Base-by-base conservation (phyloP, 305 asterid species). In the Lippia alba region DNA sequence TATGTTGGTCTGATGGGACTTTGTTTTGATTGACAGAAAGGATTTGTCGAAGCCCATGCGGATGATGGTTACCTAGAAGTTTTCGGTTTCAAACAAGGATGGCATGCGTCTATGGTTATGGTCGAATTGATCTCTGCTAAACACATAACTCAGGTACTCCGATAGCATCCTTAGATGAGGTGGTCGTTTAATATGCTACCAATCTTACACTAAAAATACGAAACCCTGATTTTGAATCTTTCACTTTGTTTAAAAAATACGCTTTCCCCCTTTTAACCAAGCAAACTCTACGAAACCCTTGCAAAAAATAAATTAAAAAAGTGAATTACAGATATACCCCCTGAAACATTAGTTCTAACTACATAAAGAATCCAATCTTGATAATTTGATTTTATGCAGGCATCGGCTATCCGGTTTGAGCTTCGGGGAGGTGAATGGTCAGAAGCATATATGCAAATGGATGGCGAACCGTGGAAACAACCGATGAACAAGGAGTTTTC, bases 101-200 rank as follows among this genome's bases (percentile, higher is more conserved):
- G 99, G 99, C 99, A 94, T 84, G 97, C 99, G 70, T 94, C 99
- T 30, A 88, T 94, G 94, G 99, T 94, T 69, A 94, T 94, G 96
- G 96, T 73, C 8, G 99, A 94, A 74, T 79, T 94, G 69, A 94
- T 94, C 58, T 84, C 92, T 12, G 97, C 99, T 67, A 89, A 88
- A 80, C 96, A 94, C 85, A 91, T 91, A 64, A 88, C 96, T n/a
- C 99, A 91, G 98, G 98, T 93, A 84, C 75, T 12, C 11, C 39
- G 65, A 16, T 66, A 18, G 24, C 63, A 62, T 39, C 14, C 12
- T 36, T 8, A 1, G 41, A 36, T 36, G 41, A 36, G 41, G 41
- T 36, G 9, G 41, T 36, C 41, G 9, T 36, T 4, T 36, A 36
- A 36, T 36, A 36, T 36, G 41, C 2, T 36, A 36, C 5, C 41